phyloP scores from a whole-genome alignment of 2,329 filamentous ascomycete species.

The Claviceps spartinae region DNA sequence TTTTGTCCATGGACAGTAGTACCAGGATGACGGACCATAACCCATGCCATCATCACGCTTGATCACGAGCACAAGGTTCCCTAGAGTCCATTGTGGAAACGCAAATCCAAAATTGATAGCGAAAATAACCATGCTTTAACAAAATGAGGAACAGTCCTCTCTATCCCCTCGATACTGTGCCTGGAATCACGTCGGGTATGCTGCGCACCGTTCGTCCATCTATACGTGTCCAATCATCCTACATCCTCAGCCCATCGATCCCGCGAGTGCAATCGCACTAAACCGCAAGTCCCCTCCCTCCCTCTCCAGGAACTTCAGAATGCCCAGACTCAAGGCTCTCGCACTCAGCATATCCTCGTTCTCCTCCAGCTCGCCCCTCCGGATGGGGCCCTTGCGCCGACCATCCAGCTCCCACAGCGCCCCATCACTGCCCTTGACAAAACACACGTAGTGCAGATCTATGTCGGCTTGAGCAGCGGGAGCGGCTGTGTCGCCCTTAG shows the following conservation, averaged over 20 bases:
- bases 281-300: slow-evolving; percentile 44
- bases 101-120: too few relatives aligned
- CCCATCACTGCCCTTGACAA: slow-evolving; percentile 62
- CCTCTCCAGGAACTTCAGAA: slow-evolving; percentile 41
- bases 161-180: neutral
- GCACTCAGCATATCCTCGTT: slow-evolving; percentile 63
- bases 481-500: slow-evolving; percentile 62
- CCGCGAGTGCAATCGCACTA: slow-evolving; percentile 43
- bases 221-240: too few relatives aligned
- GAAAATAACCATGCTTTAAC: too few relatives aligned
- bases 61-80: too few relatives aligned
- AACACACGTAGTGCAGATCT: slow-evolving; percentile 94
- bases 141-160: too few relatives aligned
- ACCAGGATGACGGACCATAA: too few relatives aligned
- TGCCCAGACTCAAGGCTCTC: slow-evolving; percentile 59
- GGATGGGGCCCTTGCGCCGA: slow-evolving; percentile 42
- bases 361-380: slow-evolving; percentile 38
- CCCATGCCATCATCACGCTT: too few relatives aligned
- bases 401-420: slow-evolving; percentile 49
- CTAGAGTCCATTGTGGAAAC: too few relatives aligned
- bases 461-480: slow-evolving; percentile 67
- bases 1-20: too few relatives aligned
- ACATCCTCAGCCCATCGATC: slow-evolving; percentile 29
- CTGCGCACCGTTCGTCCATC: neutral
- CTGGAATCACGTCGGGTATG: neutral